A percentile compares a stretch with the other conserved stretches of the same genome.
These are phyloP conservation scores for Leptographium radiaticola DNA, from an alignment of 2,329 filamentous ascomycete genomes.

Conservation along the genomic window DNA sequence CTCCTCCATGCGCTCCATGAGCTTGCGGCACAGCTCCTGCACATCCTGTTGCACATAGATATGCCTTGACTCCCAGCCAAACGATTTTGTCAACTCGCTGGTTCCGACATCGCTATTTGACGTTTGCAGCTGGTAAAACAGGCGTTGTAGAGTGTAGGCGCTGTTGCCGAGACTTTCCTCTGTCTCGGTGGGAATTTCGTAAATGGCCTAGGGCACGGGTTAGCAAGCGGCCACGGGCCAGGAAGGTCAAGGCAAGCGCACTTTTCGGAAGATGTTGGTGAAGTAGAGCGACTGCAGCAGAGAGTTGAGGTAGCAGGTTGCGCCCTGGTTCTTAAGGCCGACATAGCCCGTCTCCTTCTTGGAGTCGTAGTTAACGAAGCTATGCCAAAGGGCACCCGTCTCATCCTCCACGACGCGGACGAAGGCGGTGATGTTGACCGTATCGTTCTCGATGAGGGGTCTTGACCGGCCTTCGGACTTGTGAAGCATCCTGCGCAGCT, in stretches of 20 bases:
- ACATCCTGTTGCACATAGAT: slow-evolving; percentile 99
- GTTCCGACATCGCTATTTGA: slow-evolving; percentile 74
- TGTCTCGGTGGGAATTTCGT: slow-evolving; percentile 85
- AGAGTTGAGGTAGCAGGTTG: slow-evolving; percentile 80
- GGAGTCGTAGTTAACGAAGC: slow-evolving; percentile 92
- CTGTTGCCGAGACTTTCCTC: slow-evolving; percentile 75
- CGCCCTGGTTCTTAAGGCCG: slow-evolving; percentile 90
- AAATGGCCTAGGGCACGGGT: slow-evolving; percentile 55
- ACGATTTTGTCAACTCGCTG: slow-evolving; percentile 87
- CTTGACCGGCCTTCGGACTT: slow-evolving; percentile 51
- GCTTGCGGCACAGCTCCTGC: slow-evolving; percentile 86
- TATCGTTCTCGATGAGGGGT: slow-evolving; percentile 65
- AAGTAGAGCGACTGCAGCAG: slow-evolving; percentile 75
- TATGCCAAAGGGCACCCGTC: slow-evolving; percentile 82
- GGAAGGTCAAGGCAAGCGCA: slow-evolving; percentile 16
- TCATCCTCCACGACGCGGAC: slow-evolving; percentile 74
- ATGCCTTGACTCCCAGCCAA: slow-evolving; percentile 95
- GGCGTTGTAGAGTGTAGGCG: slow-evolving; percentile 81
- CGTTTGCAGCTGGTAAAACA: slow-evolving; percentile 92
- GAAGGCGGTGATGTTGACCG: slow-evolving; percentile 70
- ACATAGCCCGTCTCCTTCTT: slow-evolving; percentile 98
- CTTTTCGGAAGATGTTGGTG: slow-evolving; percentile 88
- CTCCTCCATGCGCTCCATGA: slow-evolving; percentile 95
- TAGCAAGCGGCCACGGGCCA: not conserved
- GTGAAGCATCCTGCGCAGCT: slow-evolving; percentile 74